Evolutionary conservation across 2,329 filamentous ascomycete species (phyloP), one percentile per base, ranked within the genome.

Genomic region (Xylariaceae sp.): DNA sequence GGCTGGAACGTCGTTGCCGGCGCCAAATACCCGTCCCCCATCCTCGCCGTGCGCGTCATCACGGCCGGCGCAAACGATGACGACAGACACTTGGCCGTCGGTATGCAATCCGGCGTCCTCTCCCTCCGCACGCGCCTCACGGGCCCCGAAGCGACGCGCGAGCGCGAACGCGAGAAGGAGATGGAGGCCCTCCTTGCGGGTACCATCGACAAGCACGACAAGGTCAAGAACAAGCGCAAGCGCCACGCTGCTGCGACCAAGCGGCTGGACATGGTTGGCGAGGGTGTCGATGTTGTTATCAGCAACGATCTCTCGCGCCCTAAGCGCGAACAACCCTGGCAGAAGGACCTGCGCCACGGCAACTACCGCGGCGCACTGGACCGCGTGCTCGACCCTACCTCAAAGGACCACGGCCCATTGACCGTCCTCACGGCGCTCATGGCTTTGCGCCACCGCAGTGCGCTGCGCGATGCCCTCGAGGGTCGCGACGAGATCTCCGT

Each of bases 1-100:
- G 88, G 85, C 54, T 99, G 94, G 94, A 96, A 97, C 71, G 90
- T 97, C 6, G 92, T 97, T n/a, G 88, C 90, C 45, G 93, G 90
- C 55, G 86, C 89, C 62, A 99, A 97, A 76, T 99, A 97, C 75
- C 88, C 91, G 4, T 89, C 91, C 1, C 94, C 94, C 1, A 89
- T 99, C 59, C 84, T 99, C 10, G 89, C 91, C 8, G 82, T 97
- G 60, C 84, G 83, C 61, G 88, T 96, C 49, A 85, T 97, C 64
- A 80, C 82, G 10, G 80, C 85, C 7, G 86, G 86, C n/a, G 73
- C 79, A 10, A 82, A 83, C 56, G 82, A 83, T 54, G 89, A 92
- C 68, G 94, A 99, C 76, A 91, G 92, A 65, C 94, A 99, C 74
- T 83, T 99, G 55, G 92, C 89, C 3, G 94, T 99, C 1, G 94